These are phyloP conservation scores for Nematodospora anomalae DNA, from an alignment of 1,139 yeast species.

Conservation along the genomic window DNA sequence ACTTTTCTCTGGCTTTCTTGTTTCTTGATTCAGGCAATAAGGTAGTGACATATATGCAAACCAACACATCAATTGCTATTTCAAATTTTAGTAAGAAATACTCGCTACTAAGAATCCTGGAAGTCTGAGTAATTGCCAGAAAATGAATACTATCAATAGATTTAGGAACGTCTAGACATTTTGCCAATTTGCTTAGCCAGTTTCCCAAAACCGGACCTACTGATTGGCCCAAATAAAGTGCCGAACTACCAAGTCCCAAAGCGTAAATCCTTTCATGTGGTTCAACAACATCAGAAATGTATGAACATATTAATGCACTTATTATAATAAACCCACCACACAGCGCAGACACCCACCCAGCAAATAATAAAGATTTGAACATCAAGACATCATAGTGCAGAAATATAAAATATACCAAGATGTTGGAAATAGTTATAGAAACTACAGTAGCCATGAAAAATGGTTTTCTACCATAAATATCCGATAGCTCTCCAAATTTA, in stretches of 20 bases:
- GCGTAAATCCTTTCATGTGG: conserved; percentile 52
- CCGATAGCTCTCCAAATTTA: conserved; percentile 58
- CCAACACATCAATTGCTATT: conserved; percentile 22
- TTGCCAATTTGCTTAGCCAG: conserved; percentile 23
- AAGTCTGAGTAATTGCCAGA: conserved; percentile 2
- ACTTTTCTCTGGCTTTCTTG: conserved; percentile 41
- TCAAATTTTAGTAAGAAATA: conserved; percentile 34
- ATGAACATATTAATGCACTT: conserved; percentile 53
- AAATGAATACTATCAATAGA: conserved; percentile 3
- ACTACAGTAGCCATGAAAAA: conserved; percentile 39
- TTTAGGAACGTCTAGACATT: conserved; percentile 5
- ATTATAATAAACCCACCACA: conserved; percentile 56
- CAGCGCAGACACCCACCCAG: conserved; percentile 41
- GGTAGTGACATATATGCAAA: conserved; percentile 29
- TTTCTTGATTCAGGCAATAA: conserved; percentile 61
- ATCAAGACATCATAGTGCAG: conserved; percentile 27
- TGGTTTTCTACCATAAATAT: conserved; percentile 59
- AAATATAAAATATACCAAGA: conserved; percentile 29
- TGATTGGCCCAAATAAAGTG: conserved; percentile 57
- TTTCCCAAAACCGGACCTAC: conserved; percentile 66
- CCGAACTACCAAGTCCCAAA: conserved; percentile 57
- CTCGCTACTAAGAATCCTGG: conserved; percentile 21
- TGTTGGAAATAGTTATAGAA: conserved; percentile 23
- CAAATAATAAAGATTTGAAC: conserved; percentile 31
- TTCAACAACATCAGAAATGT: conserved; percentile 65